Evolutionary conservation across 2,329 filamentous ascomycete species (phyloP), one percentile per base, ranked within the genome.

Genomic region (Microdochium bolleyi): DNA sequence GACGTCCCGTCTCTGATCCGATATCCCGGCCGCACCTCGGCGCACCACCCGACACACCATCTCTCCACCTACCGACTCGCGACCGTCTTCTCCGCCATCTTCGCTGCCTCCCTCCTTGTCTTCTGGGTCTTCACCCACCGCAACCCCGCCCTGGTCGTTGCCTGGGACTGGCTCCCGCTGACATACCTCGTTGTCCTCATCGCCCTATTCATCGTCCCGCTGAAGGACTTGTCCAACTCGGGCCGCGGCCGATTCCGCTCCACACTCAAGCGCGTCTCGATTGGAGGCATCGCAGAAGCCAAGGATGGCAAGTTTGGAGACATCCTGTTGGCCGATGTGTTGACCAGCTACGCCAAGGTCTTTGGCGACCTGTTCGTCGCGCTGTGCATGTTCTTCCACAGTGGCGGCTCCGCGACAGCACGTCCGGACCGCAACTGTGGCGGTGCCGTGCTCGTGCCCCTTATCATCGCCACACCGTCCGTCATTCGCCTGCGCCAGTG

Each of bases 291-390:
- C 24, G 92, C 94, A 14, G 86, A 92, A 69, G 76, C 88, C 1
- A 82, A 88, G 60, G 88, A 96, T 68, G 91, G 92, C 52, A 96
- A 95, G 65, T 97, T 97, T 63, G 92, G 90, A 53, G 94, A 99
- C 66, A 87, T 97, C 51, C 73, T 99, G 54, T 82, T 99, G 19
- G 92, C 94, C 32, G 94, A 99, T 78, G 92, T 91, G 52, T 73
- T 97, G 61, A 99, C 94, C 44, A 95, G 89, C 63, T 99, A 97
- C 68, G 87, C 92, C 56, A 96, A 95, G 69, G 88, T 96, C 27
- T 77, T 95, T 25, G 92, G 86, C 24, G 94, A 99, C 68, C 73
- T 96, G 13, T 96, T 91, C 67, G 87, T 97, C 52, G 85, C 85
- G 49, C 71, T 91, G 25, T 97, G 91, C 81, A 96, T 96, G 92